phyloP scores from a whole-genome alignment of 192 early-diverging fungal species.

The Rhizophagus sp. region DNA sequence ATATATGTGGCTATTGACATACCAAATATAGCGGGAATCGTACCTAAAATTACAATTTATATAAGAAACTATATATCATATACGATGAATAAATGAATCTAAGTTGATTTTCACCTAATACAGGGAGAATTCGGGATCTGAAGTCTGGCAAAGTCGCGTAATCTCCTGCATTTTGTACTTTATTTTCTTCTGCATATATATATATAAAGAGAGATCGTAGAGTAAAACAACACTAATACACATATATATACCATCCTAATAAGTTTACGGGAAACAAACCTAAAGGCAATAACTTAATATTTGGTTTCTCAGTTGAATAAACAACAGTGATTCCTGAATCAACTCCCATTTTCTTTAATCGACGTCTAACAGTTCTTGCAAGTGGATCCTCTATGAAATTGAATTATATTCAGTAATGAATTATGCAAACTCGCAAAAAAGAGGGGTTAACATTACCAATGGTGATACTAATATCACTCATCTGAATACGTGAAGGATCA shows the following conservation, averaged over 20 bases:
- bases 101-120: slow-evolving; percentile 47
- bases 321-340: slow-evolving; percentile 86
- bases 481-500: slow-evolving; percentile 94
- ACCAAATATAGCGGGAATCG: slow-evolving; percentile 94
- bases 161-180: slow-evolving; percentile 81
- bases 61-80: slow-evolving; percentile 17
- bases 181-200: slow-evolving; percentile 63
- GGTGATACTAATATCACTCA: slow-evolving; percentile 93
- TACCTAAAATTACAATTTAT: slow-evolving; percentile 51
- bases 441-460: slow-evolving; percentile 50
- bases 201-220: neutral
- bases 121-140: slow-evolving; percentile 80
- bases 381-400: slow-evolving; percentile 82
- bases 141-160: slow-evolving; percentile 94
- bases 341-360: slow-evolving; percentile 71
- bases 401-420: neutral
- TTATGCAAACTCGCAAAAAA: neutral
- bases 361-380: slow-evolving; percentile 80
- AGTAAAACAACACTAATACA: neutral
- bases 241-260: neutral
- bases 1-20: slow-evolving; percentile 89
- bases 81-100: neutral
- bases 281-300: slow-evolving; percentile 86
- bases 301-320: slow-evolving; percentile 94
- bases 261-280: slow-evolving; percentile 4